Conservation (phyloP, 2,329 filamentous ascomycete species). For the Cephalotrichum gorgonifer region DNA sequence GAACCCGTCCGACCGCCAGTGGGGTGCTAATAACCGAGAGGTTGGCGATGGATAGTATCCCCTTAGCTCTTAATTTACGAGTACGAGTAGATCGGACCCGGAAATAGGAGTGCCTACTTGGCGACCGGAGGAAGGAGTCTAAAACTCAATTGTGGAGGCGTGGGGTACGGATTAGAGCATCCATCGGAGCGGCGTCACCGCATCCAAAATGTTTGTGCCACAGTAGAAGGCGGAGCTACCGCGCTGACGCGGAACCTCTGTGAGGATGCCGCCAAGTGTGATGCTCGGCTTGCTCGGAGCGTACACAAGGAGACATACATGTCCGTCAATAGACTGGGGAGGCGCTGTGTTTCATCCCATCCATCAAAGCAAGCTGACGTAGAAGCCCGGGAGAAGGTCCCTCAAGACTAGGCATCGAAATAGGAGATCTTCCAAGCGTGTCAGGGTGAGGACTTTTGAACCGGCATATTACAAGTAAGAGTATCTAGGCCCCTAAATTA, state of each 20-base stretch:
- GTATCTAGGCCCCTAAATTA: slow-evolving; percentile 1
- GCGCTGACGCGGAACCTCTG: neutral
- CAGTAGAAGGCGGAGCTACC: neutral
- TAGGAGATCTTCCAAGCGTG: neutral
- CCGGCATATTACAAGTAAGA: neutral
- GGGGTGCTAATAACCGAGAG: neutral
- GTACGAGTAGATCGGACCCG: too few species aligned
- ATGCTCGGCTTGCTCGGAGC: neutral
- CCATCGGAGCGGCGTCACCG: too few species aligned
- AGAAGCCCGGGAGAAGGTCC: neutral
- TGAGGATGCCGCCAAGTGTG: neutral
- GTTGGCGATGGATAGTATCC: neutral
- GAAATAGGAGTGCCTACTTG: neutral
- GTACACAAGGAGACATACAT: neutral
- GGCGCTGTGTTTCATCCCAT: neutral
- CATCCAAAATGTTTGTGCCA: neutral
- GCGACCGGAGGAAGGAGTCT: neutral
- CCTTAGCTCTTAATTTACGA: too few species aligned
- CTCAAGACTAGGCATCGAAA: neutral
- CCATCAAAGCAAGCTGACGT: too few species aligned
- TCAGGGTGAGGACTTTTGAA: neutral
- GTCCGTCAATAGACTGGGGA: neutral
- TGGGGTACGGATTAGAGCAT: too few species aligned
- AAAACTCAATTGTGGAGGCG: neutral
- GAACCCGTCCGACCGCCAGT: neutral